Conservation (phyloP, 352 stramenopile genomes). For the Phytophthora parvispora region DNA sequence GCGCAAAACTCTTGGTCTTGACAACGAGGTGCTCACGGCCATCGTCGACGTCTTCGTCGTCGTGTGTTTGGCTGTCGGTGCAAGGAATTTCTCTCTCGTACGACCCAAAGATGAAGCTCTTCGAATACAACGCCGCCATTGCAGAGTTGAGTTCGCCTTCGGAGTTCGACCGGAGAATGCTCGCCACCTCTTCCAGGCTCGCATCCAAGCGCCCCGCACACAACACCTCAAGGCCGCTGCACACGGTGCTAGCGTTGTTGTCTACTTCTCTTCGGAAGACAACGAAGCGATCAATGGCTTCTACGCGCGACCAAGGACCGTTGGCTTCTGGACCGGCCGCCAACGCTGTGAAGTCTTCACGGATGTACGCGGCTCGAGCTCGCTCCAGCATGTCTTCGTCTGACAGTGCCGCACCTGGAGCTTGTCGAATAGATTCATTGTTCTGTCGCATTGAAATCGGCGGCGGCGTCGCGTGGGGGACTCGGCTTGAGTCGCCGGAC, state of each 20-base stretch:
- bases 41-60: neutral
- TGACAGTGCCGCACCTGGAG: neutral
- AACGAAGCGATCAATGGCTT: constrained; percentile 12
- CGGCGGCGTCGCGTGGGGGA: neutral
- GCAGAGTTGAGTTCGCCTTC: constrained; percentile 18
- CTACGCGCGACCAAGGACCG: constrained; percentile 14
- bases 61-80: neutral
- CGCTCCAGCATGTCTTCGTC: constrained; percentile 24
- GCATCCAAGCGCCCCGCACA: constrained; percentile 13
- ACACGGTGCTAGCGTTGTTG: constrained; percentile 1
- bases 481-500: neutral
- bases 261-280: constrained; percentile 12
- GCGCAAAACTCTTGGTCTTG: constrained; percentile 32
- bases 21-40: constrained; percentile 13
- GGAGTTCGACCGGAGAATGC: constrained; percentile 3
- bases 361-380: constrained; percentile 24
- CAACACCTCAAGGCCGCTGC: constrained; percentile 9
- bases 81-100: constrained; percentile 1
- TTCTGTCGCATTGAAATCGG: constrained; percentile 3
- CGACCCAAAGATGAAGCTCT: constrained; percentile 34
- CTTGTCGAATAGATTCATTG: constrained; percentile 2
- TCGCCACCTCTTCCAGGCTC: constrained; percentile 21
- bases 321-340: constrained; percentile 1
- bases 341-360: constrained; percentile 16
- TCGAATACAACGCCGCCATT: constrained; percentile 38